Evolutionary conservation across 768 basidiomycete species (phyloP), one percentile per base, ranked within the genome.

Genomic region (Hortiboletus flavorubellus): DNA sequence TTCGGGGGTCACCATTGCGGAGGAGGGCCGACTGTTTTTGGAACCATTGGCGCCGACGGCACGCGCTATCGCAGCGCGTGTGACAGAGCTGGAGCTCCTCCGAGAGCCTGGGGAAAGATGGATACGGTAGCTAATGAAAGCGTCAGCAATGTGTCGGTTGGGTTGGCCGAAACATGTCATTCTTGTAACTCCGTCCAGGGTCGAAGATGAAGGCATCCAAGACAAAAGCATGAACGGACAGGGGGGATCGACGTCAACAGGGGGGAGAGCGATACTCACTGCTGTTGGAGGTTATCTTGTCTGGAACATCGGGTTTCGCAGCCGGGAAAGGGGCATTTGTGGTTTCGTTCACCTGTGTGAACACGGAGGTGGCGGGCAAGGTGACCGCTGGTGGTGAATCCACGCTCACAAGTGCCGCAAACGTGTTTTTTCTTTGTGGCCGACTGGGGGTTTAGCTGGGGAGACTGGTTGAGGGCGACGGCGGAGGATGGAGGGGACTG

Each of bases 311-410:
- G 80, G 2, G 92, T 94, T 63, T 93, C 90, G 69, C 93, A 96
- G 23, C 92, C 93, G n/a, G 93, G 93, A 75, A 92, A 95, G 34
- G 93, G 93, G 66, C 93, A 96, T 56, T 85, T 89, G 75, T 94
- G 91, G 72, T 94, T 93, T 58, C 91, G 80, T 65, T 94, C 93
- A 39, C 93, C 93, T 15, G 93, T 95, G 73, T 95, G 93, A 12
- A 93, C 87, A 52, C 91, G 78, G n/a, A 87, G 80, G 67, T 95
- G 93, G 45, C 93, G 82, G 1, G 92, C 89, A 18, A 95, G 80
- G 69, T 95, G 93, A 16, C 93, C 93, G 56, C 86, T 87, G 26
- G 93, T 95, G 51, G 91, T 91, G 72, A 95, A 95, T 1, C 82
- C 80, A 42, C 90, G 82, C 3, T 84, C 78, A 72, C 93, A 95